These are phyloP conservation scores for Arctostaphylos glauca DNA, from an alignment of 148 eudicot species.

Conservation along the genomic window DNA sequence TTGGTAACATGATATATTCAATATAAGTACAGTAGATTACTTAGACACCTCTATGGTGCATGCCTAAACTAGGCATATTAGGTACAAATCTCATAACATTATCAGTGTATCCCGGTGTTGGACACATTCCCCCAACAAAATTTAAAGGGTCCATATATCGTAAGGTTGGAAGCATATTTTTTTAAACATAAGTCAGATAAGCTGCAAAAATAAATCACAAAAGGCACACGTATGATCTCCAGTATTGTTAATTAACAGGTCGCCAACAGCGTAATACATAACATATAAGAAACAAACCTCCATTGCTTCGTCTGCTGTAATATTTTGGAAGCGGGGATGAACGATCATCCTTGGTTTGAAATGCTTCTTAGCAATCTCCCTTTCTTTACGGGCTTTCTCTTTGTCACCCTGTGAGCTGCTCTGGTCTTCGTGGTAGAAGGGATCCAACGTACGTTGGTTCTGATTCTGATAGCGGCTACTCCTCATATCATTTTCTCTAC, in stretches of 20 bases:
- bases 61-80: not conserved
- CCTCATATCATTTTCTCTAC: constrained; percentile 77
- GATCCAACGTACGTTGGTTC: constrained; percentile 49
- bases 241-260: not conserved
- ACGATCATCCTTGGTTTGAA: constrained; percentile 90
- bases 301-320: constrained; percentile 89
- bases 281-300: constrained; percentile 47
- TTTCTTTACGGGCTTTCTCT: constrained; percentile 80
- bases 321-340: constrained; percentile 91
- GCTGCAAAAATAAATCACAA: not conserved
- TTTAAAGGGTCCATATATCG: not conserved
- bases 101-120: not conserved
- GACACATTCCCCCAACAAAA: not conserved
- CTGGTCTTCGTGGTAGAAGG: constrained; percentile 79
- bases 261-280: not conserved
- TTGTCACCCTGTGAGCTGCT: constrained; percentile 49
- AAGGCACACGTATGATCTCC: not conserved
- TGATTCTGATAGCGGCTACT: constrained; percentile 48
- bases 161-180: not conserved
- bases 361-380: constrained; percentile 86
- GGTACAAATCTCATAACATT: not conserved
- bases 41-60: not conserved
- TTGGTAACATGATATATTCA: not conserved
- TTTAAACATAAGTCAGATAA: not conserved
- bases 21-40: not conserved